These are phyloP conservation scores for Porogramme epimiltina DNA, from an alignment of 1,284 basidiomycete genomes.

Conservation along the genomic window DNA sequence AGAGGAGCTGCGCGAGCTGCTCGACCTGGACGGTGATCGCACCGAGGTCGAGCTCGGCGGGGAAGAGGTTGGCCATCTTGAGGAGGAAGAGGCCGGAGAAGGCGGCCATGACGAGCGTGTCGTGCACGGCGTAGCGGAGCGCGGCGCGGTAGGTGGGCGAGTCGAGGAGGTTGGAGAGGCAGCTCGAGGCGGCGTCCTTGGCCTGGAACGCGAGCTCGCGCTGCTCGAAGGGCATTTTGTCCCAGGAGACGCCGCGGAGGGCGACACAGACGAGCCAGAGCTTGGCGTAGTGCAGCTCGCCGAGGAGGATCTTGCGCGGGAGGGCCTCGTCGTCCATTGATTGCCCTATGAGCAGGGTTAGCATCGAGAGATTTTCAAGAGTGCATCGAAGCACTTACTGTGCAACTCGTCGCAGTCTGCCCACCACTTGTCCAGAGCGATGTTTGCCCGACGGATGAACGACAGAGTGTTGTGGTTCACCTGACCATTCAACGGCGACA, in stretches of 20 bases:
- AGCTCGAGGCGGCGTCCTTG: conserved; percentile 87
- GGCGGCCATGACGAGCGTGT: conserved; percentile 87
- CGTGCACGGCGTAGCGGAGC: conserved; percentile 88
- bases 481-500: conserved; percentile 84
- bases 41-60: conserved; percentile 74
- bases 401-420: conserved; percentile 83
- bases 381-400: conserved; percentile 42
- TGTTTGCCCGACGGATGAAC: conserved; percentile 84
- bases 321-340: conserved; percentile 84
- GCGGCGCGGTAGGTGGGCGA: conserved; percentile 81
- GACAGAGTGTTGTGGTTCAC: conserved; percentile 83
- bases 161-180: conserved; percentile 78
- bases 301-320: conserved; percentile 82
- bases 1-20: conserved; percentile 79
- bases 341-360: conserved; percentile 49
- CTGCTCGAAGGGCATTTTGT: conserved; percentile 93
- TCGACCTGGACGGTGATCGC: conserved; percentile 81
- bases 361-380: neutral
- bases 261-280: conserved; percentile 94
- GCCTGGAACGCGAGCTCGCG: conserved; percentile 93
- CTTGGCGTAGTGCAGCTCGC: conserved; percentile 89
- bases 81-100: conserved; percentile 92
- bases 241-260: conserved; percentile 88
- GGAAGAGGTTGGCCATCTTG: conserved; percentile 89
- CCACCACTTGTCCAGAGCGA: conserved; percentile 89